Evolutionary conservation across 352 stramenopile genomes (phyloP).

Genomic region (Achlya hypogyna): DNA sequence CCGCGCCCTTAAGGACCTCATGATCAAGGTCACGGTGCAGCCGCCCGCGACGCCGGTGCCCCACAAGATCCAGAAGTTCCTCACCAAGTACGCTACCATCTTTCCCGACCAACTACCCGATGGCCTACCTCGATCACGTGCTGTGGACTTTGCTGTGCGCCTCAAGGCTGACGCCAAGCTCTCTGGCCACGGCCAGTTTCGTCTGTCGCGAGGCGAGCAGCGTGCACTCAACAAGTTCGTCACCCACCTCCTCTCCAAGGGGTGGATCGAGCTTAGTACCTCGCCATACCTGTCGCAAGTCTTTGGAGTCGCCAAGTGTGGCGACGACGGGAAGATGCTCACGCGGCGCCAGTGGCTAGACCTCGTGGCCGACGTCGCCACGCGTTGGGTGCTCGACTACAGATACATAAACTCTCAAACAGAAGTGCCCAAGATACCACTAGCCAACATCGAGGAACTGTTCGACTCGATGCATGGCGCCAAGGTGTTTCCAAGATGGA

Average conservation of each 20-base stretch:
- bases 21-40: too few relatives aligned
- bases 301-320: slow-evolving; percentile 24
- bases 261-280: slow-evolving; percentile 21
- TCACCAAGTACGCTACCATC: too few relatives aligned
- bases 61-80: too few relatives aligned
- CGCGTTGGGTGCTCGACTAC: slow-evolving; percentile 23
- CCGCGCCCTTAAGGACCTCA: too few relatives aligned
- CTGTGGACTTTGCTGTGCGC: slow-evolving; percentile 7
- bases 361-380: background rate
- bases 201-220: slow-evolving; percentile 17
- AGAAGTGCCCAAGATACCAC: slow-evolving; percentile 20
- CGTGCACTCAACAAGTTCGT: slow-evolving; percentile 14
- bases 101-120: too few relatives aligned
- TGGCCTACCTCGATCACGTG: too few relatives aligned
- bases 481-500: too few relatives aligned
- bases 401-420: slow-evolving; percentile 18
- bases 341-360: slow-evolving; percentile 16
- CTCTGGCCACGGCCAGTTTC: background rate
- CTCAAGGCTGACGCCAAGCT: slow-evolving; percentile 1
- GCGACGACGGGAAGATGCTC: slow-evolving; percentile 14
- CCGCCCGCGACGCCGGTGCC: too few relatives aligned
- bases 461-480: slow-evolving; percentile 18
- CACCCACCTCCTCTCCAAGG: slow-evolving; percentile 2
- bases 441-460: slow-evolving; percentile 23
- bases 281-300: slow-evolving; percentile 20